These are phyloP conservation scores for Macrolepiota fuliginosa DNA, from an alignment of 768 basidiomycete species.

Conservation along the genomic window DNA sequence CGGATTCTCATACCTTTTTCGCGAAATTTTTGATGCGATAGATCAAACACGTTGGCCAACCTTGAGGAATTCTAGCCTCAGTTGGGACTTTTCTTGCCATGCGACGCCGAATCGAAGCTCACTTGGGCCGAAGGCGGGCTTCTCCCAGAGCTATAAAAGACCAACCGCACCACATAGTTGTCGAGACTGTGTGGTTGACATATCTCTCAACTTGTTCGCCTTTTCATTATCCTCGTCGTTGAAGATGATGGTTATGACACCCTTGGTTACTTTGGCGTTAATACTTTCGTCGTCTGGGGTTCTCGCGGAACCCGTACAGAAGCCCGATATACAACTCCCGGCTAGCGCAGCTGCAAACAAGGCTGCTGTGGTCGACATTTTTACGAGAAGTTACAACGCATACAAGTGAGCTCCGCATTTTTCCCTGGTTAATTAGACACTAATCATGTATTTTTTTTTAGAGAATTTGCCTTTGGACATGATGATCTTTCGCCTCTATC, in stretches of 20 bases:
- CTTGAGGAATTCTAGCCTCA: background rate
- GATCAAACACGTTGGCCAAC: background rate
- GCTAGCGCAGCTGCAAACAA: conserved; percentile 31
- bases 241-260: conserved; percentile 7
- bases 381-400: conserved; percentile 48
- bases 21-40: background rate
- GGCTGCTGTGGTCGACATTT: conserved; percentile 46
- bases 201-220: background rate
- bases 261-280: background rate
- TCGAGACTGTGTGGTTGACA: too few relatives aligned
- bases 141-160: conserved; percentile 2
- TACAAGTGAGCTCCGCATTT: conserved; percentile 43
- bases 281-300: background rate
- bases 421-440: too few relatives aligned
- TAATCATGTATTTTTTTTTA: conserved; percentile 20
- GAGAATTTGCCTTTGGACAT: conserved; percentile 57
- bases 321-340: conserved; percentile 41
- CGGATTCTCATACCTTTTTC: background rate
- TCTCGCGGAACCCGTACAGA: conserved; percentile 42
- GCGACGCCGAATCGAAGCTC: background rate
- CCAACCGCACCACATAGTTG: background rate
- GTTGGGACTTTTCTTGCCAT: background rate
- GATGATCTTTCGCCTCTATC: conserved; percentile 58
- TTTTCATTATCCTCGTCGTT: background rate
- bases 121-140: background rate